Base-by-base conservation (phyloP, 2,329 filamentous ascomycete species). In the Sordariomycetes sp. region DNA sequence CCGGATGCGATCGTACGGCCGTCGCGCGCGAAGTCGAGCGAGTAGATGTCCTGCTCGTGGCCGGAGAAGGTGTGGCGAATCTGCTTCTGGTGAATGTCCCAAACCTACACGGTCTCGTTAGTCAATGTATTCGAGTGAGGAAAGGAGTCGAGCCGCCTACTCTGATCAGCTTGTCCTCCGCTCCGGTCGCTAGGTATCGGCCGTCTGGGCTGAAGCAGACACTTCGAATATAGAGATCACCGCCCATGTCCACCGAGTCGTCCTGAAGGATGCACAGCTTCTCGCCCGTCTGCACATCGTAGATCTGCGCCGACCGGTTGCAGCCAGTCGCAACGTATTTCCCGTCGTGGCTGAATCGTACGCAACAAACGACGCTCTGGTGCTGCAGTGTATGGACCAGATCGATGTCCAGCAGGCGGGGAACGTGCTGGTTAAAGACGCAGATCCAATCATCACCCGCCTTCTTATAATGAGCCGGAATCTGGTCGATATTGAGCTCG, bases 241-340 rank as follows among this genome's bases (percentile, higher is more conserved):
- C 91, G 57, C 88, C 86, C 64, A 91, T 85, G 63, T 95, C 90
- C 52, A 90, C 89, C 52, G 80, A 86, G 64, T 92, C 87, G 65
- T 99, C 94, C 70, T 96, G 90, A 36, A 97, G 77, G 59, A 94
- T 86, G 63, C 89, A 94, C 56, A 97, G 84, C 69, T 92, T 94
- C 64, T 89, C 83, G 58, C 94, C 94, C 17, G 83, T 87, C 65
- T 83, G 79, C 50, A 97, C 92, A 62, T 99, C 94, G 70, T 94
- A 99, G 65, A 99, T 99, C 72, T 97, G 92, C n/a, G 94, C 94
- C n/a, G 90, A 96, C 62, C 91, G 80, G 72, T 99, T 99, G 78
- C 94, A 97, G 51, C 94, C 94, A 5, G 94, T 99, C 8, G 94
- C 94, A 57, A 99, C 88, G 64, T 89, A 96, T 67, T 95, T 91